Base-by-base conservation (phyloP, 2,329 filamentous ascomycete species). In the Arthroderma uncinatum region DNA sequence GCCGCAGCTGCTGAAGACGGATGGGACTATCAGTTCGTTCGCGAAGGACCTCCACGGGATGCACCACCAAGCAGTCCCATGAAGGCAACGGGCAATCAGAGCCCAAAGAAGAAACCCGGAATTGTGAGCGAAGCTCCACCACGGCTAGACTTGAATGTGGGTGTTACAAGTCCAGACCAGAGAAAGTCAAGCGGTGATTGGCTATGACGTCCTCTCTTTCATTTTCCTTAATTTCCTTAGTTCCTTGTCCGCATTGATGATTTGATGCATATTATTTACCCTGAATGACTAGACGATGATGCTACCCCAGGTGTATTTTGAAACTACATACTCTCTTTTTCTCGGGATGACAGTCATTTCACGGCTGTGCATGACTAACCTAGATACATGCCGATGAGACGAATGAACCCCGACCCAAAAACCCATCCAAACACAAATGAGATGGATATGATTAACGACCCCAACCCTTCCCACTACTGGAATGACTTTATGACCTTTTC, bases 1-100 rank as follows among this genome's bases (percentile, higher is more conserved):
- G 85, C 85, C 0, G 93, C 92, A 0, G 91, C 89, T 0, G 79
- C 78, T 28, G 90, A 91, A 60, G 93, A 98, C 71, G 87, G 83
- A 48, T 98, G 93, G 92, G 83, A 89, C 54, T 85, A 90, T 44
- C 79, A 80, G 55, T 84, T 86, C 65, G 91, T 97, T 23, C 79
- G 91, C 55, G 74, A 77, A 53, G 75, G 76, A 2, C 74, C 74
- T 7, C 71, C 74, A 44, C 68, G 72, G 40, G 66, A 66, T 12
- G 73, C 71, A 33, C 64, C 65, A 6, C 71, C 72, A 10, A 70
- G 70, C 2, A 79, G 79, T 19, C 73, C 74, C 4, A 78, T 76
- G 62, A 81, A 75, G 60, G 64, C 39, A 28, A 52, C 63, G 56
- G 70, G 65, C 12, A 53, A 53, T 12, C 53, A 39, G 25, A 71